Percentiles rank a stretch among this genome's conserved stretches.
These are phyloP conservation scores for Clarireedia monteithiana DNA, from an alignment of 2,329 filamentous ascomycete species.

Conservation along the genomic window DNA sequence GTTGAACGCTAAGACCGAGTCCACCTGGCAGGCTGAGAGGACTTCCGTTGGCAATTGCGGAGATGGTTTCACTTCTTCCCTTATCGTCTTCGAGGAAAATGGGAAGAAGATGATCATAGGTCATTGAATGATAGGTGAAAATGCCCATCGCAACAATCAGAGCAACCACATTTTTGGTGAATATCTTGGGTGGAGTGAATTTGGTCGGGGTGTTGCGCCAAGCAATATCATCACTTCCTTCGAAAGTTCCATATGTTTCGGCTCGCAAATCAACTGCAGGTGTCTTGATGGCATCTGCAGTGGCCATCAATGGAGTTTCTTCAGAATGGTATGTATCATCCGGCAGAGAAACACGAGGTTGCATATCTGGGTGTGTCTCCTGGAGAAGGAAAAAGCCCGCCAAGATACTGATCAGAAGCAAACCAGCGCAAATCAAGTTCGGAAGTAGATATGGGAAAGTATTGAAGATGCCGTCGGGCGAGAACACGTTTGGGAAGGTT, in stretches of 20 bases:
- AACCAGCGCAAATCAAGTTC: constrained; percentile 70
- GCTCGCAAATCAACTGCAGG: constrained; percentile 64
- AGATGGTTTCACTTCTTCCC: constrained; percentile 24
- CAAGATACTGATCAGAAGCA: constrained; percentile 72
- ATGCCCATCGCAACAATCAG: constrained; percentile 78
- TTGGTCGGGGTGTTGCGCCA: constrained; percentile 28
- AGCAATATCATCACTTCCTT: constrained; percentile 23
- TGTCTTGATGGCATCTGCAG: constrained; percentile 65
- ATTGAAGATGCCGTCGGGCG: constrained; percentile 60
- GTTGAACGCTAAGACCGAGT: constrained; percentile 46
- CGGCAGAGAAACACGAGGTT: constrained; percentile 42
- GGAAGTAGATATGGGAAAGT: constrained; percentile 82
- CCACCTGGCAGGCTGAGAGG: constrained; percentile 39
- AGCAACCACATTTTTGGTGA: constrained; percentile 60
- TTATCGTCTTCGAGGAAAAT: constrained; percentile 85
- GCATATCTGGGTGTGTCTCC: constrained; percentile 83
- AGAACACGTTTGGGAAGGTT: constrained; percentile 66
- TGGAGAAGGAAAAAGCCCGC: constrained; percentile 74
- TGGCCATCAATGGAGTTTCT: constrained; percentile 63
- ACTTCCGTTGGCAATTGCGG: constrained; percentile 13
- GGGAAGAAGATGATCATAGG: constrained; percentile 82
- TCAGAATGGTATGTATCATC: constrained; percentile 43
- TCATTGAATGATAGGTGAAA: constrained; percentile 94
- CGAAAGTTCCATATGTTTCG: constrained; percentile 75
- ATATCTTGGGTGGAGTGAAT: constrained; percentile 34